Percentiles rank a stretch among this genome's conserved stretches.
Evolutionary conservation across 257 asterid genomes (phyloP).

Genomic region (Solanum pinnatisectum): DNA sequence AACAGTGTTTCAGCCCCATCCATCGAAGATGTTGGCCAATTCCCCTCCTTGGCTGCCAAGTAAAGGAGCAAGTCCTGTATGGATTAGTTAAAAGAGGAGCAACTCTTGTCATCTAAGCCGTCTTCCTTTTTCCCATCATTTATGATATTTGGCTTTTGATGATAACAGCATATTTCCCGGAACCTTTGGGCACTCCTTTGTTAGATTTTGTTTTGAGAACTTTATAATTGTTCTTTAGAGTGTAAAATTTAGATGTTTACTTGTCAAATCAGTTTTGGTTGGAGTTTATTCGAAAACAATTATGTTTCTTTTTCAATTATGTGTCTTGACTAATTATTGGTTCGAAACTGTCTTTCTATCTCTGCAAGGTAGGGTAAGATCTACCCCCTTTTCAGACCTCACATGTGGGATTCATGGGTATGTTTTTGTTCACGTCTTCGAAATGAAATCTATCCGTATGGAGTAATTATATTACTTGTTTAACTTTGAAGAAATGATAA

Average conservation of each 20-base stretch:
- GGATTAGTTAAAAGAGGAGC: background rate
- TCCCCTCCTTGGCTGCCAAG: slow-evolving; percentile 8
- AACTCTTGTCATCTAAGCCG: background rate
- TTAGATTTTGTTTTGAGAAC: background rate
- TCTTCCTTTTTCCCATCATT: background rate
- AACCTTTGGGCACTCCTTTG: background rate
- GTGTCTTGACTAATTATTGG: rapidly evolving
- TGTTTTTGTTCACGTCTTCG: no score
- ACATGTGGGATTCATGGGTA: background rate
- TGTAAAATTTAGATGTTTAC: background rate
- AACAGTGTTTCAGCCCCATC: background rate
- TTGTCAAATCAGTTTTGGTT: background rate
- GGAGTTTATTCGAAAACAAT: background rate
- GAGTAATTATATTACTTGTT: no score
- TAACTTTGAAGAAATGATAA: no score
- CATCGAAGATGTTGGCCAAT: background rate
- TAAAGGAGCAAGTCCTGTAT: background rate
- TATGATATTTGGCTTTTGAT: background rate
- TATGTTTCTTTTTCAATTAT: background rate
- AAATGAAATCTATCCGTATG: no score
- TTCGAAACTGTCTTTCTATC: background rate
- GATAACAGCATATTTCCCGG: background rate
- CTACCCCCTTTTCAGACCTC: background rate
- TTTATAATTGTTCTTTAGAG: background rate
- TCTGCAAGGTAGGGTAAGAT: background rate